Evolutionary conservation across 305 asterid genomes (phyloP).

Genomic region (Fraxinus floribunda): DNA sequence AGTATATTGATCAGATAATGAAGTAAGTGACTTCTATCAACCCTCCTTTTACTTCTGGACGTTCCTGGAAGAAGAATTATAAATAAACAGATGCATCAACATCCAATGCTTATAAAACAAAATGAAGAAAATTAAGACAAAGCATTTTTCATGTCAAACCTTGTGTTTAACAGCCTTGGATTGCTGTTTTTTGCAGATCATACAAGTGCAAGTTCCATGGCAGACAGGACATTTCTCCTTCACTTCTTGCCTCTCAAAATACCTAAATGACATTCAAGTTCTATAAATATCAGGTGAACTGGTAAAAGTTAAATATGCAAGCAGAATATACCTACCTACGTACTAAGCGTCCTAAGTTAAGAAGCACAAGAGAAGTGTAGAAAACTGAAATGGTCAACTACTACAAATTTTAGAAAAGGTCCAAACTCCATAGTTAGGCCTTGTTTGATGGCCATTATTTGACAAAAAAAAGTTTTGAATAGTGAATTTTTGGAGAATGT

Average conservation of each 20-base stretch:
- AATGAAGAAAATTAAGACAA: conserved; percentile 14
- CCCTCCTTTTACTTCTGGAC: conserved; percentile 51
- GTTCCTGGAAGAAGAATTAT: conserved; percentile 51
- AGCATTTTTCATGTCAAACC: conserved; percentile 49
- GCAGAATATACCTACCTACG: not conserved
- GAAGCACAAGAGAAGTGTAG: not conserved
- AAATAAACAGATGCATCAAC: conserved; percentile 25
- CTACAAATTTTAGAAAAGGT: not conserved
- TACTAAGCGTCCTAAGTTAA: not conserved
- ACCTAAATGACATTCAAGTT: conserved; percentile 43
- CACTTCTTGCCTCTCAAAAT: conserved; percentile 68
- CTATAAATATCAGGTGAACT: conserved; percentile 16
- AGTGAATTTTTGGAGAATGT: not conserved
- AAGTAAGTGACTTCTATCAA: conserved; percentile 57
- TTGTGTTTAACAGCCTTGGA: conserved; percentile 40
- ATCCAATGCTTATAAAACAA: conserved; percentile 18
- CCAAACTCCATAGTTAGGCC: not conserved
- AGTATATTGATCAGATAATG: conserved; percentile 65
- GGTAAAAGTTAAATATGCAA: not conserved
- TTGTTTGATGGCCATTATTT: not conserved
- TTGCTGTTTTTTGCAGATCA: conserved; percentile 56
- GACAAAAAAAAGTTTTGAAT: not conserved
- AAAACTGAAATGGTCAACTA: not conserved
- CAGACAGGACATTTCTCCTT: conserved; percentile 81
- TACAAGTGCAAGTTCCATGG: conserved; percentile 71